Base-by-base conservation (phyloP, 345 rosid species). In the Raphanus sativus region DNA sequence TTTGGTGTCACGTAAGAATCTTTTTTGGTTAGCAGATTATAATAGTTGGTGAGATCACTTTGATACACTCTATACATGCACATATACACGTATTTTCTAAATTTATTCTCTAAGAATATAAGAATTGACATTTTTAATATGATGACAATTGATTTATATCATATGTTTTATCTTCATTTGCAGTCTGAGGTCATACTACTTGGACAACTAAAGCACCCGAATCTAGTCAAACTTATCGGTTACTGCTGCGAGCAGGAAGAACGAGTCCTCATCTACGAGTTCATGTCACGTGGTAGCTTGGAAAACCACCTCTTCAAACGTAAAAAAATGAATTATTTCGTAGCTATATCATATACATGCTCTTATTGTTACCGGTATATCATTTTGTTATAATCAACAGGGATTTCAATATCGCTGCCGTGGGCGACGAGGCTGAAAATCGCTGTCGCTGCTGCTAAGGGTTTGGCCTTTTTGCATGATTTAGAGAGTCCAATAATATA, bases 141-240 rank as follows among this genome's bases (percentile, higher is more conserved):
- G n/a, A n/a, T n/a, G n/a, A n/a, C n/a, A n/a, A n/a, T n/a, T 40
- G 56, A 38, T 56, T 65, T 25, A 21, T 29, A 11, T 10, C 16
- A 17, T 15, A 16, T 54, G 13, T 16, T 65, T 45, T 76, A 10
- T 36, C 6, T 55, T 26, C 45, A 58, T 25, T 36, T 82, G 77
- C 88, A 94, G 98, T 94, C 98, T 29, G 98, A 94, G 79, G 98
- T 94, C 13, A 89, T 94, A 81, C 87, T 94, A 40, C 85, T 92
- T n/a, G 98, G 98, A 67, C 98, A 90, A 80, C 84, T 94, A 2
- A 85, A 94, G 74, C 97, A 94, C 30, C 89, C 88, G 8, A 81
- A 94, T 83, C 61, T 94, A 84, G 98, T 94, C 3, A 92, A 86
- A 83, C 73, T 94, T 81, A 88, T 92, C 25, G 98, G 98, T 3